A percentile compares a stretch with the other conserved stretches of the same genome.
Evolutionary conservation across 2,329 filamentous ascomycete species (phyloP).

Genomic region (Venturia effusa): DNA sequence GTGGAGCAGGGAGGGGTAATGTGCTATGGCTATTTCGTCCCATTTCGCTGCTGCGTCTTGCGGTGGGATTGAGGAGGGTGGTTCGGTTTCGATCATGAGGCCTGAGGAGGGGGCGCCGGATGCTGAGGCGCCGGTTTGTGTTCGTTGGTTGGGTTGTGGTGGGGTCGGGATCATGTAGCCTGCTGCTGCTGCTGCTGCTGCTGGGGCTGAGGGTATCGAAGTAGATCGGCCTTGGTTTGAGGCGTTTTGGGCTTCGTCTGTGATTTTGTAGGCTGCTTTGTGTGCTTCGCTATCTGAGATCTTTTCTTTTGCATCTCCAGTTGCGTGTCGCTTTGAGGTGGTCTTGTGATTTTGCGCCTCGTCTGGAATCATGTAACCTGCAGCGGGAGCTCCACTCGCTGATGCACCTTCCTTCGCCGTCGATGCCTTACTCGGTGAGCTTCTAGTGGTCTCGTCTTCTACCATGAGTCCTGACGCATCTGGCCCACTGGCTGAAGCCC

Average conservation of each 20-base stretch:
- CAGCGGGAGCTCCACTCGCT: neutral
- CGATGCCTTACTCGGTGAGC: neutral
- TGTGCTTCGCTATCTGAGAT: neutral
- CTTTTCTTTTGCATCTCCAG: neutral
- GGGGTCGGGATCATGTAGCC: neutral
- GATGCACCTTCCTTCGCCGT: slow-evolving; percentile 11
- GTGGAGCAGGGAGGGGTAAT: slow-evolving; percentile 51
- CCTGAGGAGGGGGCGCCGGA: slow-evolving; percentile 13
- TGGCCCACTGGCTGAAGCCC: slow-evolving; percentile 14
- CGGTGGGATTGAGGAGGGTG: neutral
- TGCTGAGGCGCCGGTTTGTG: slow-evolving; percentile 10
- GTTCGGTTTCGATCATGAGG: slow-evolving; percentile 14
- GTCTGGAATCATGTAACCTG: neutral
- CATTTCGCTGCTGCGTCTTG: slow-evolving; percentile 30
- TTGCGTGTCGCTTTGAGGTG: neutral
- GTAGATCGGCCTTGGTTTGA: neutral
- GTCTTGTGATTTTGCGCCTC: neutral
- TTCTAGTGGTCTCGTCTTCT: neutral
- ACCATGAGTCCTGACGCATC: neutral
- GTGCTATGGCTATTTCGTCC: slow-evolving; percentile 55
- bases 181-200: neutral
- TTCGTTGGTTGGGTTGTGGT: neutral
- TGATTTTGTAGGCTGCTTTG: neutral
- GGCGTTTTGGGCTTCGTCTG: neutral
- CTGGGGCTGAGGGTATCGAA: neutral